These are phyloP conservation scores for Colletotrichum sp. DNA, from an alignment of 2,329 filamentous ascomycete species.

Conservation along the genomic window DNA sequence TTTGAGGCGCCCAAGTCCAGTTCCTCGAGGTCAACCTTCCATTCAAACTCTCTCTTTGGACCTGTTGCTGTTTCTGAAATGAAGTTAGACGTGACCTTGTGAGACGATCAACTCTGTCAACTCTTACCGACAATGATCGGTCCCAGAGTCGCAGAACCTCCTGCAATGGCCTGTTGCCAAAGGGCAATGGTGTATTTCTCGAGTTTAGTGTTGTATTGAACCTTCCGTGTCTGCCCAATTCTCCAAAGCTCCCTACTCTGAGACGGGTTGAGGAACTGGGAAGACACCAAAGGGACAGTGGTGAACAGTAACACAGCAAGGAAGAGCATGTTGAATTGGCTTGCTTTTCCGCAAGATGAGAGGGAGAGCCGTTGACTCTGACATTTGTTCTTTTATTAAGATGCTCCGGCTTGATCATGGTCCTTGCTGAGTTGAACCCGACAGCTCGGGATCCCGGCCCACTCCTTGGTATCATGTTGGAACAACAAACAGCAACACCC, in stretches of 20 bases:
- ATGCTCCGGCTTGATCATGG: background rate
- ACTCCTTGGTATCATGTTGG: background rate
- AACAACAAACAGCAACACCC: background rate
- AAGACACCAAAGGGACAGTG: background rate
- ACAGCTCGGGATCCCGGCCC: background rate
- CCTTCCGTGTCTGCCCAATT: slow-evolving; percentile 17
- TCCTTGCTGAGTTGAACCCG: background rate
- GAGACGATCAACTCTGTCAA: background rate
- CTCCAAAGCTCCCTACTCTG: background rate
- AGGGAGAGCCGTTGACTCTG: background rate
- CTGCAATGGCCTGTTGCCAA: slow-evolving; percentile 24
- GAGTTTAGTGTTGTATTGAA: slow-evolving; percentile 26
- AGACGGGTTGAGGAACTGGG: background rate
- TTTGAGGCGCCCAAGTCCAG: slow-evolving; percentile 19
- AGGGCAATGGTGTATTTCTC: slow-evolving; percentile 28
- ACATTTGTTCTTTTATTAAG: background rate
- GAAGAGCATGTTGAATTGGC: background rate
- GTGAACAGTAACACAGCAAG: background rate
- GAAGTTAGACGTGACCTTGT: background rate
- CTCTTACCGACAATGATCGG: slow-evolving; percentile 19
- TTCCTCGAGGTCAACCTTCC: slow-evolving; percentile 20
- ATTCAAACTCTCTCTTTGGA: slow-evolving; percentile 13
- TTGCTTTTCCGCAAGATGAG: background rate
- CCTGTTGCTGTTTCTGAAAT: slow-evolving; percentile 6
- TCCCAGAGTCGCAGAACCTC: slow-evolving; percentile 11